Conservation (phyloP, 2,329 filamentous ascomycete genomes). For the Truncatella angustata region DNA sequence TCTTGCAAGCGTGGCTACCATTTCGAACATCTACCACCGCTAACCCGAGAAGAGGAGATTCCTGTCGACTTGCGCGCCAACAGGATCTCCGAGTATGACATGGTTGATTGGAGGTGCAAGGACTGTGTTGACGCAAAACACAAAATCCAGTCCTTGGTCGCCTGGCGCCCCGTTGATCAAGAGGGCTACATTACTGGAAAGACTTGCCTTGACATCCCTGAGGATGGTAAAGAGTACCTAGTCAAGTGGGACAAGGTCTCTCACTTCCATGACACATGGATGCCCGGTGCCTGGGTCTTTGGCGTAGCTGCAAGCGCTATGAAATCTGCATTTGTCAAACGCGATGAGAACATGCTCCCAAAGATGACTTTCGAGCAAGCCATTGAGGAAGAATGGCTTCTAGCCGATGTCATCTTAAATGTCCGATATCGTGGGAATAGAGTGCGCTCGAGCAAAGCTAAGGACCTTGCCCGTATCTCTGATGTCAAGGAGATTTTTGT, state of each 20-base stretch:
- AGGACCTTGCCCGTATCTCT: conserved; percentile 69
- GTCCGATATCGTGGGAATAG: conserved; percentile 61
- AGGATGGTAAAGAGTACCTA: conserved; percentile 87
- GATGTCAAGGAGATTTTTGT: conserved; percentile 74
- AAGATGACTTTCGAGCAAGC: conserved; percentile 74
- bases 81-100: conserved; percentile 69
- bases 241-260: conserved; percentile 83
- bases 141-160: conserved; percentile 77
- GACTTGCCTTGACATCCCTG: conserved; percentile 54
- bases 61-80: conserved; percentile 53
- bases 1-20: conserved; percentile 79
- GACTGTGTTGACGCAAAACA: conserved; percentile 65
- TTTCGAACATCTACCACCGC: conserved; percentile 72
- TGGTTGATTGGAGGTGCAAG: conserved; percentile 71
- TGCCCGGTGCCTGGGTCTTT: conserved; percentile 85
- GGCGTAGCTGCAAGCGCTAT: conserved; percentile 63
- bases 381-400: conserved; percentile 81
- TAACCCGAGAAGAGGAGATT: conserved; percentile 32
- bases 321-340: conserved; percentile 75
- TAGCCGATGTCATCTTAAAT: conserved; percentile 85
- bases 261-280: conserved; percentile 82
- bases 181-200: conserved; percentile 53
- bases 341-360: conserved; percentile 59
- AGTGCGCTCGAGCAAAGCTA: conserved; percentile 57
- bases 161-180: conserved; percentile 74